Evolutionary conservation across 148 eudicot genomes (phyloP), one percentile per base, ranked within the genome.

Genomic region (Rhododendron simsii): DNA sequence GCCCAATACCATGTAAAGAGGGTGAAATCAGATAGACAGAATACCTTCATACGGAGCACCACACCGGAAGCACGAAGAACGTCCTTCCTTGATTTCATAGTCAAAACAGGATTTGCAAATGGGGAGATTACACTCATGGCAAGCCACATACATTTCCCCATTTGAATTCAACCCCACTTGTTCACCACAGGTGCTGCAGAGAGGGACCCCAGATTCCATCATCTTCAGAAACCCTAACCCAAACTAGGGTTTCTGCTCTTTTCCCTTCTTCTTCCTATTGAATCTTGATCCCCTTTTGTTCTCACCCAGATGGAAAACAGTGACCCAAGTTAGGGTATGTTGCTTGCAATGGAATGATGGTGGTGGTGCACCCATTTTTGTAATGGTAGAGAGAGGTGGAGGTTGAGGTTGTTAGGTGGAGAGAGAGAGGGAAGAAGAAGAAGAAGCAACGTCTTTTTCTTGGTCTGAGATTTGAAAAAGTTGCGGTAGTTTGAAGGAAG

Each of bases 401-500:
- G 76, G 80, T 78, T 84, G 81, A 30, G 65, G 83, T n/a, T 50
- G 83, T 81, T 85, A 26, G 78, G 78, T 74, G 79, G 23, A 39
- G 79, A 50, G 76, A 39, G 77, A 61, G 47, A 81, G 83, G 78
- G 77, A 51, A 10, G 28, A 55, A 85, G 69, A 89, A 86, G 90
- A 90, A 90, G 95, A 91, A 90, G 93, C 92, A 91, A 91, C 51
- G 89, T 94, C 83, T 44, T 79, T 90, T 85, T 88, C 86, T 39
- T 81, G 35, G 28, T 81, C 61, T 82, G 84, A 85, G 63, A 84
- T 82, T 90, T 86, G 74, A 83, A 92, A 90, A 88, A 41, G 1
- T 92, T 96, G 99, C 99, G 91, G 98, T 94, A 92, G 86, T 87
- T 93, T 81, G 87, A 96, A 93, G 99, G 93, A 90, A 96, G 84